Evolutionary conservation across 495 filamentous ascomycete species (phyloP), one percentile per base, ranked within the genome.

Genomic region (Melanomma pulvis-pyrius): DNA sequence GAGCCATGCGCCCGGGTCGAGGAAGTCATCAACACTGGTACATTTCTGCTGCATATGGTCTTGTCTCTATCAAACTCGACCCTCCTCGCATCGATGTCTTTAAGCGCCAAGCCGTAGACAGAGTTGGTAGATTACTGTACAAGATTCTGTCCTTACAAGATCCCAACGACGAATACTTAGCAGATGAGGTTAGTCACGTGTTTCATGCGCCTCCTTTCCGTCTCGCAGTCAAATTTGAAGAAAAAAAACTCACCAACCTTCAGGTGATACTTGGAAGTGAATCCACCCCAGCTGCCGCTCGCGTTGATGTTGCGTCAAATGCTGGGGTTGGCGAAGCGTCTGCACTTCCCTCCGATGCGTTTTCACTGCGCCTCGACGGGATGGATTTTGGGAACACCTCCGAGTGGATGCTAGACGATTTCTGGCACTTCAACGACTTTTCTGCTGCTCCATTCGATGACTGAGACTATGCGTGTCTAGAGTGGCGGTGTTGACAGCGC

Each of bases 321-420:
- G 19, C 48, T 15, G 11, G 8, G 4, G 48, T 32, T 15, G 11
- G 8, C 2, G 48, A 24, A 26, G 1, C 30, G 4, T 63, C 30
- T 48, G 12, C 46, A 7, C 9, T 29, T 19, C 25, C 55, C 2
- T 8, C 0, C 6, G 44, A 59, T 58, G 24, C 49, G 15, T 55
- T 67, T 34, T 0, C 57, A 17, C 48, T 57, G 50, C 24, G 19
- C 2, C 30, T 68, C 1, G 59, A 68, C 24, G 39, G 39, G 13
- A 44, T 44, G n/a, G 39, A 44, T 44, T 51, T 62, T 12, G 29
- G 19, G 6, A 24, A 46, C 26, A n/a, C 55, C 9, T 60, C 55
- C 26, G 65, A 52, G 25, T 68, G 65, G 65, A 62, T 63, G 65
- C 32, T 68, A 9, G 65, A 63, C 17, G 65, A 68, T 36, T 62